Conservation (phyloP, 495 filamentous ascomycete genomes). For the Penicillium longicatenatum region DNA sequence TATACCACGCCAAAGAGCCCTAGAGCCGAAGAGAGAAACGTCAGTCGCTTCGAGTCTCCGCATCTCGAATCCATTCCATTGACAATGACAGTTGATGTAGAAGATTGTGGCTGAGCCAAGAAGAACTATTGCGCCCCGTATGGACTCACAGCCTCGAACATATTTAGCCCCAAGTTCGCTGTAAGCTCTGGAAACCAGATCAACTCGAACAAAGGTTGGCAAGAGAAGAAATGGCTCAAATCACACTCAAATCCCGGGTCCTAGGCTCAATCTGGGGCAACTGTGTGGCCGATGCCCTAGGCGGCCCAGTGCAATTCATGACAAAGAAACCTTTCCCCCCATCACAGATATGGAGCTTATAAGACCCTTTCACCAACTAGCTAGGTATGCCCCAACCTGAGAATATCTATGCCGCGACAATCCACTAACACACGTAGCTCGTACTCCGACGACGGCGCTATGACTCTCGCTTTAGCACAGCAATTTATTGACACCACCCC, state of each 20-base stretch:
- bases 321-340: slow-evolving; percentile 36
- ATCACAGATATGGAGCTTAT: slow-evolving; percentile 33
- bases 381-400: slow-evolving; percentile 24
- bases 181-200: no score
- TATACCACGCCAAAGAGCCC: no score
- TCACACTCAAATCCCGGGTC: slow-evolving; percentile 27
- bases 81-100: no score
- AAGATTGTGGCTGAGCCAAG: no score
- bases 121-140: no score
- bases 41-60: no score
- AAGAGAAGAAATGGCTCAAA: no score
- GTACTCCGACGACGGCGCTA: slow-evolving; percentile 52
- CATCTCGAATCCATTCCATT: no score
- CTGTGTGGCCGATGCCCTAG: slow-evolving; percentile 51
- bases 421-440: slow-evolving; percentile 28
- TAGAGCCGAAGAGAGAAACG: no score
- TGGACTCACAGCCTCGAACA: no score
- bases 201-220: no score
- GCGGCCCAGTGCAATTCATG: slow-evolving; percentile 48
- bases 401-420: neutral
- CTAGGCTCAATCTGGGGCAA: slow-evolving; percentile 46
- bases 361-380: slow-evolving; percentile 23
- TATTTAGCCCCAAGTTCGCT: no score
- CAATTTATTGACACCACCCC: slow-evolving; percentile 35
- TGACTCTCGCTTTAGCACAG: slow-evolving; percentile 48